These are phyloP conservation scores for Aulographum hederae DNA, from an alignment of 2,329 filamentous ascomycete genomes.

Conservation along the genomic window DNA sequence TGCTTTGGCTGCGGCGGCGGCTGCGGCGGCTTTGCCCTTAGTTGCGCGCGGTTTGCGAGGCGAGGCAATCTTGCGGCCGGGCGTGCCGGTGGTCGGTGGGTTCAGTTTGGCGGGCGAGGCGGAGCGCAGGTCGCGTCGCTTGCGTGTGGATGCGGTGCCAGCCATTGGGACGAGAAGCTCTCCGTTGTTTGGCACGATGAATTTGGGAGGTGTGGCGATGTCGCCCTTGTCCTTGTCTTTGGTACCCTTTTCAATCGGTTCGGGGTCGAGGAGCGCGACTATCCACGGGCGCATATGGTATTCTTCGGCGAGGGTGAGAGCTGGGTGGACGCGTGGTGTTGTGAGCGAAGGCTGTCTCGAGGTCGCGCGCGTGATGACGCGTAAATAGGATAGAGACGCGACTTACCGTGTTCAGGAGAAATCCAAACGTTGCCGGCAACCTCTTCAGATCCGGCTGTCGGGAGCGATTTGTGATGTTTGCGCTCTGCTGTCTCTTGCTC, in stretches of 20 bases:
- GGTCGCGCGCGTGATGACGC: constrained; percentile 3
- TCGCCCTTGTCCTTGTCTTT: constrained; percentile 49
- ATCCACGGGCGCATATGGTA: constrained; percentile 82
- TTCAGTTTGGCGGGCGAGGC: constrained; percentile 36
- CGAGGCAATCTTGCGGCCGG: constrained; percentile 28
- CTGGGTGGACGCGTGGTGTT: constrained; percentile 28
- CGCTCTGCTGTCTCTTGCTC: constrained; percentile 60
- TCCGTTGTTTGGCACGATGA: constrained; percentile 34
- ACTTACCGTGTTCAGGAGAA: constrained; percentile 50
- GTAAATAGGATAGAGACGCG: background rate
- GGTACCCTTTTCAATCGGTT: constrained; percentile 50
- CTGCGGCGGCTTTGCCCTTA: constrained; percentile 15
- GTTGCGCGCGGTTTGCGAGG: constrained; percentile 36
- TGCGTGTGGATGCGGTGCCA: constrained; percentile 21
- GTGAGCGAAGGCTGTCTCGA: background rate
- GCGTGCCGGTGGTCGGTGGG: constrained; percentile 18
- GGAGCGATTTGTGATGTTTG: constrained; percentile 66
- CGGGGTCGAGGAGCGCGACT: constrained; percentile 74
- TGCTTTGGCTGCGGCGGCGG: constrained; percentile 7
- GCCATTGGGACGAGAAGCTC: constrained; percentile 7
- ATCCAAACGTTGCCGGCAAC: constrained; percentile 97
- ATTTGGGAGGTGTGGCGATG: constrained; percentile 69
- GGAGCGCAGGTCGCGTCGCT: constrained; percentile 38
- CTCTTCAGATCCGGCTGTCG: constrained; percentile 72
- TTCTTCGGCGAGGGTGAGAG: constrained; percentile 67